Conservation (phyloP, 192 early-diverging fungal species). For the Backusella westeae region DNA sequence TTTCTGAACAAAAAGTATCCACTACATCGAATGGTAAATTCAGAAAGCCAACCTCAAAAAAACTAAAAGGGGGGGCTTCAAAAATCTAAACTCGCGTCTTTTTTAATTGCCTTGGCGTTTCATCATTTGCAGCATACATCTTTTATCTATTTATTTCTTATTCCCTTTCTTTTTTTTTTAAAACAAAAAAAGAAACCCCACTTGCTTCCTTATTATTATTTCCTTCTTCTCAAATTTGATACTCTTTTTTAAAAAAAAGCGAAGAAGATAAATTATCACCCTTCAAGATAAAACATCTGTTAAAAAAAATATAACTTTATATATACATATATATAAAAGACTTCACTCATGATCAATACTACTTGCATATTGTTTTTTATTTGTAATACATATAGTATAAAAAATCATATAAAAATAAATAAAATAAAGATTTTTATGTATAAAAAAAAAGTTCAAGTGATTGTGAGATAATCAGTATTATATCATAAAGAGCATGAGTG, state of each 20-base stretch:
- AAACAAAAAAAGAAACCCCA: background rate
- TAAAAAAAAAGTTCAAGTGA: background rate
- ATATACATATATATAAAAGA: background rate
- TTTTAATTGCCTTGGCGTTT: background rate
- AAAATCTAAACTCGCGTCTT: background rate
- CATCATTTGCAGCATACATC: constrained; percentile 2
- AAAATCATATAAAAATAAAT: background rate
- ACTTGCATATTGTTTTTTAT: constrained; percentile 2
- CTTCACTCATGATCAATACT: background rate
- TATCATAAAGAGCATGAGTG: background rate
- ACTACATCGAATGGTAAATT: background rate
- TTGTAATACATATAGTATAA: background rate
- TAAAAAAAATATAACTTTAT: constrained; percentile 2
- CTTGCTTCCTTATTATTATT: background rate
- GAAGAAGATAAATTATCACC: background rate
- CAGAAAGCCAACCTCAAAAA: background rate
- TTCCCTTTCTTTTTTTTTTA: background rate
- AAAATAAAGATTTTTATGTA: background rate
- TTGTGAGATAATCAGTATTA: background rate
- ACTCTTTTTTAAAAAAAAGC: background rate
- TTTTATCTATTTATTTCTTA: background rate
- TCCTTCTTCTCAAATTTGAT: background rate
- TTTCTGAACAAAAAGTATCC: background rate
- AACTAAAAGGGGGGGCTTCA: background rate
- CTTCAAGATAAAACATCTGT: background rate